phyloP scores from a whole-genome alignment of 2,329 filamentous ascomycete genomes.

The Epichloe scottii region DNA sequence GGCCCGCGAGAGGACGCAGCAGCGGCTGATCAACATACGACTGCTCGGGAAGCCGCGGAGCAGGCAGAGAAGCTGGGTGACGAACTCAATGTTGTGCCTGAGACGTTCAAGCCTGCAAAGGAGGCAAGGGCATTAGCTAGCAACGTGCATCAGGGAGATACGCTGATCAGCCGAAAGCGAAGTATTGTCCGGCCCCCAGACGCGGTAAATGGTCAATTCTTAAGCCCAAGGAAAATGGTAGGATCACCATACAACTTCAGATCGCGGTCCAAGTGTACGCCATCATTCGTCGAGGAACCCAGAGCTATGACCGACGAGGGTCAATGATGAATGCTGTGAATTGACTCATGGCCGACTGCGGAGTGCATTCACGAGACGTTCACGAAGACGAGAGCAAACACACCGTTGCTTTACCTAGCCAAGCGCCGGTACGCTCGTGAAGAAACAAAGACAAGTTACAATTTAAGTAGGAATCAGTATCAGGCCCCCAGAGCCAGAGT shows the following conservation, averaged over 20 bases:
- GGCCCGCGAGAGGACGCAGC: conserved; percentile 84
- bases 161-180: conserved; percentile 32
- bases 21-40: conserved; percentile 61
- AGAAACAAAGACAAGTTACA: no score
- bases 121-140: conserved; percentile 30
- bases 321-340: not conserved
- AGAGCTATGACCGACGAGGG: not conserved
- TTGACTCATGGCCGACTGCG: not conserved
- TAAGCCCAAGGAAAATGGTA: conserved; percentile 36
- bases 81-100: conserved; percentile 78
- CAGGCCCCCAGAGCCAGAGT: no score
- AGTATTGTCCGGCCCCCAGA: conserved; percentile 60
- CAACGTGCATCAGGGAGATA: conserved; percentile 14
- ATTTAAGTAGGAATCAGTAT: no score
- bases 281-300: not conserved
- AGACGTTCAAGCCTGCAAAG: conserved; percentile 59
- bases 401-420: not conserved
- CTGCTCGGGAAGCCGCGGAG: conserved; percentile 73
- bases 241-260: not conserved
- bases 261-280: not conserved
- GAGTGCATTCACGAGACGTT: not conserved
- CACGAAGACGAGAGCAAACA: not conserved
- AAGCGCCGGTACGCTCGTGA: no score
- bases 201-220: conserved; percentile 66
- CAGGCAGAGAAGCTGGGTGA: conserved; percentile 67